Evolutionary conservation across 2,329 filamentous ascomycete genomes (phyloP), one percentile per base, ranked within the genome.

Genomic region (Aspergillus arachidicola): DNA sequence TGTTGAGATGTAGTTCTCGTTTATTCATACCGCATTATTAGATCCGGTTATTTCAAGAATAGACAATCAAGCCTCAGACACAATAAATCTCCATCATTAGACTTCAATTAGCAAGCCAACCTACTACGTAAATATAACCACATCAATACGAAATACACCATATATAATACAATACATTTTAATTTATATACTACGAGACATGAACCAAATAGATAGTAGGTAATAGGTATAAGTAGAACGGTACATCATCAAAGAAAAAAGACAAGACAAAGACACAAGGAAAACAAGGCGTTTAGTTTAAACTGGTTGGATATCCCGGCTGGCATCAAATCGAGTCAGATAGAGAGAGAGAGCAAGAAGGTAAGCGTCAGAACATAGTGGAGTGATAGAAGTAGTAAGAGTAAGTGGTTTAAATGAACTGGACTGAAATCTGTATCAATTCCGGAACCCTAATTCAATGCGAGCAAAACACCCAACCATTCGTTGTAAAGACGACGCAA

Each of bases 381-480:
- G 45, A 26, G 28, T 23, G 21, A 30, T 45, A 28, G 38, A 41
- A 41, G 38, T 48, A 48, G 45, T 14, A 48, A 23, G 9, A 46
- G 41, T 43, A 48, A 16, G 45, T 26, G 21, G 59, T 56, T 56
- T 62, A 54, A 23, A 53, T 62, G 56, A 62, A 51, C 21, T 62
- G 60, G 60, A 59, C 48, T 51, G 48, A 36, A 55, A 55, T 55
- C 32, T 26, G 51, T 23, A 32, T 55, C 51, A 55, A 55, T 55
- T 55, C 51, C 34, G 32, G 21, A 38, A 55, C 34, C 51, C 51
- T 55, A 55, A 55, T 55, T 38, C 51, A 55, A 55, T 41, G 51
- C 51, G 32, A 55, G 32, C n/a, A 38, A 28, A 55, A 55, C 51
- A 55, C 51, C 51, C 51, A 55, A 55, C 32, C 51, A 55, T 38